A percentile compares a stretch with the other conserved stretches of the same genome.
Evolutionary conservation across 225 moss, liverwort and hornwort species (phyloP).

Genomic region (Lunularia cruciata): DNA sequence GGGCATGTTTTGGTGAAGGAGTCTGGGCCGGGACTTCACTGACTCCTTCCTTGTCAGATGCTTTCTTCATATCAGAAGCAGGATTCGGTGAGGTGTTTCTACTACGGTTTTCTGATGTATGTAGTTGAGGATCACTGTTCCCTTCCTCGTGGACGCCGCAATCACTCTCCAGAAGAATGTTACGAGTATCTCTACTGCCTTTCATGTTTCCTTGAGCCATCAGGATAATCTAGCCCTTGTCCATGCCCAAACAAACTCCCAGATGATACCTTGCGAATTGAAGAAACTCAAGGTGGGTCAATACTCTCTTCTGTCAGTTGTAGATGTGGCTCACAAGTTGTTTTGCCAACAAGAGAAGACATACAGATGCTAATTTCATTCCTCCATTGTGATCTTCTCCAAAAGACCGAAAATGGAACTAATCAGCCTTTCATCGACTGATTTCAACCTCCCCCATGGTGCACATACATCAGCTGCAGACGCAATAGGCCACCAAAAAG

Average conservation of each 20-base stretch:
- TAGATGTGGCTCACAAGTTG: neutral
- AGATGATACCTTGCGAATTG: neutral
- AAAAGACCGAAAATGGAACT: neutral
- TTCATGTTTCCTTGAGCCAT: conserved; percentile 23
- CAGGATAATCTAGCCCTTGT: neutral
- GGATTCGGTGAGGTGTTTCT: neutral
- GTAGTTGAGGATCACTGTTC: neutral
- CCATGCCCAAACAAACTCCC: conserved; percentile 3
- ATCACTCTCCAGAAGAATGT: conserved; percentile 26
- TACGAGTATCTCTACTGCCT: conserved; percentile 26
- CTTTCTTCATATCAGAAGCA: conserved; percentile 13
- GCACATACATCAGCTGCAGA: conserved; percentile 7
- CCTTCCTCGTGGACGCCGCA: conserved; percentile 18
- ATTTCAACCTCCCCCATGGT: neutral
- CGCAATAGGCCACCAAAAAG: neutral
- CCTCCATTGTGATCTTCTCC: neutral
- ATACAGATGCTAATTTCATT: neutral
- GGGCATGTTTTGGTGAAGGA: neutral
- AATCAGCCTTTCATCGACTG: neutral
- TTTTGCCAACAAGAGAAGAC: neutral
- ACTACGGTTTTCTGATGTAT: neutral
- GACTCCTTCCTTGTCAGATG: conserved; percentile 3
- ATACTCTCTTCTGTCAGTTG: neutral
- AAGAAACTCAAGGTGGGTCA: neutral
- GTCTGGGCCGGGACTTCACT: neutral